Evolutionary conservation across 805 yeast species (phyloP), one percentile per base, ranked within the genome.

Genomic region (Ogataea dorogensis): DNA sequence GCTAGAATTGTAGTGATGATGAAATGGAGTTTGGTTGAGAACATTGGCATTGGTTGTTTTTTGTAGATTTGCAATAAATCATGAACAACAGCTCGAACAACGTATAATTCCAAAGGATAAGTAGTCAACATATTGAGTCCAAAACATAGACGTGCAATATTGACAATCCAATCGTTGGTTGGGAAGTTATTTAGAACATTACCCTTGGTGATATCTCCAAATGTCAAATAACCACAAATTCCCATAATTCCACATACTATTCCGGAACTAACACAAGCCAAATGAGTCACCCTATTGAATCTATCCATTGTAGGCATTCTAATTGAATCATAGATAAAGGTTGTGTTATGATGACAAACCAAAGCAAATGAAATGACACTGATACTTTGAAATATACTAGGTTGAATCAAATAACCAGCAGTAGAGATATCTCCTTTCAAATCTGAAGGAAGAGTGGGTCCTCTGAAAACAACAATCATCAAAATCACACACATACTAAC

Each of bases 291-390:
- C 25, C 63, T 68, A 27, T 85, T 71, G 55, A 89, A 89, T 43
- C 89, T 69, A 44, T 78, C 80, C 47, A 87, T 55, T 3, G 95
- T 79, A 5, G 95, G 91, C 14, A 74, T 75, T 46, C 73, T 74
- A 53, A 91, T 71, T 0, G 96, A 86, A 54, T 86, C 86, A 64
- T 81, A 89, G 28, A 89, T 91, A 53, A 89, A 83, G 18, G 91
- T 77, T 0, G 97, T 87, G 57, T 89, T 89, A 59, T 89, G 98
- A 55, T 89, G 98, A 55, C 98, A 89, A 3, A 89, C 97, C 47
- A 91, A 71, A 2, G 98, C 98, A 65, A 89, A 89, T 1, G 96
- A 87, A 20, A 89, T 86, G 32, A 89, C 95, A n/a, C 93, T 81
- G 17, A 89, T 78, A 2, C 96, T 96, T 59, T 89, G 95, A 56